Evolutionary conservation across 768 basidiomycete genomes (phyloP).

Genomic region (Tephrocybe sp.): DNA sequence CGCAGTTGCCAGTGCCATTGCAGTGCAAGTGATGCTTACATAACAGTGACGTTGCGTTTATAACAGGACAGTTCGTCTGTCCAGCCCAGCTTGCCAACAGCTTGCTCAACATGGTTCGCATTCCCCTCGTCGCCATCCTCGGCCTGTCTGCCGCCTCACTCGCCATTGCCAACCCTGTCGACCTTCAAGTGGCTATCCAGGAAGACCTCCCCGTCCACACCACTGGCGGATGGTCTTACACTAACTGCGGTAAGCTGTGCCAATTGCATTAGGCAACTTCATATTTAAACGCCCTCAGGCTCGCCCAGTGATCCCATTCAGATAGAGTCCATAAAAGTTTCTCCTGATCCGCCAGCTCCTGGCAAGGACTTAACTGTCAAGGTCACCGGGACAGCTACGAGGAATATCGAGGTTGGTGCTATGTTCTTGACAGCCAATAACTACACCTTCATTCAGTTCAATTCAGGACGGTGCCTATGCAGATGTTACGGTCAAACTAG

Average conservation of each 20-base stretch:
- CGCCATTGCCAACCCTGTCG: slow-evolving; percentile 17
- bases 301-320: slow-evolving; percentile 44
- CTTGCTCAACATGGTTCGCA: slow-evolving; percentile 25
- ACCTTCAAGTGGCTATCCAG: slow-evolving; percentile 24
- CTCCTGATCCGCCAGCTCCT: slow-evolving; percentile 87
- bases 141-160: slow-evolving; percentile 22
- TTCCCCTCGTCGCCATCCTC: slow-evolving; percentile 19
- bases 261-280: not conserved
- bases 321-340: slow-evolving; percentile 67
- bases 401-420: slow-evolving; percentile 60
- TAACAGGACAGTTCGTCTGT: too few species aligned
- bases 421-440: not conserved
- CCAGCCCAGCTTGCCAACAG: not conserved
- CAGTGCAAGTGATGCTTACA: slow-evolving; percentile 7
- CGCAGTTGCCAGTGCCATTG: not conserved
- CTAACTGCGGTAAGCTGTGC: slow-evolving; percentile 65
- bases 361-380: slow-evolving; percentile 87
- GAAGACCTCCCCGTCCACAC: slow-evolving; percentile 26
- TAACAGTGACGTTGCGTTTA: slow-evolving; percentile 15
- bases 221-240: slow-evolving; percentile 60
- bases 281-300: slow-evolving; percentile 36
- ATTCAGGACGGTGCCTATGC: slow-evolving; percentile 95
- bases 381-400: slow-evolving; percentile 57
- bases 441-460: not conserved
- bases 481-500: slow-evolving; percentile 90